Percentiles rank a stretch among this genome's conserved stretches.
Evolutionary conservation across 2,329 filamentous ascomycete genomes (phyloP).

Genomic region (Colletotrichum aenigma): DNA sequence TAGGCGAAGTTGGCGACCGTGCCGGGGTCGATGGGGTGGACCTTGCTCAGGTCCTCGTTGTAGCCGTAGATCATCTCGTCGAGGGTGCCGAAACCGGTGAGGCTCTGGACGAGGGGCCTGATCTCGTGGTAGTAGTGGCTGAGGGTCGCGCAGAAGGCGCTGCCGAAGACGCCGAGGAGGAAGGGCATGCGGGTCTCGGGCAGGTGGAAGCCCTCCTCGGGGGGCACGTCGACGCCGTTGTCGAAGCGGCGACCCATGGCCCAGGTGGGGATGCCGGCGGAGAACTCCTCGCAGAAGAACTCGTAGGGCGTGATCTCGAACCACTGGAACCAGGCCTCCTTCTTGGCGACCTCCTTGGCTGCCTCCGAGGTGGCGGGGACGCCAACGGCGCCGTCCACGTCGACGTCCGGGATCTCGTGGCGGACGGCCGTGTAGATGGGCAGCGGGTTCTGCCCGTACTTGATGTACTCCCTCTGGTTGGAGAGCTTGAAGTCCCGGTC

Average conservation of each 20-base stretch:
- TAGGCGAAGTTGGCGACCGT: slow-evolving; percentile 88
- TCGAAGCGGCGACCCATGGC: slow-evolving; percentile 85
- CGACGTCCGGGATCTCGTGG: slow-evolving; percentile 84
- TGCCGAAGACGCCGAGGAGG: slow-evolving; percentile 94
- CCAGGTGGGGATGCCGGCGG: slow-evolving; percentile 93
- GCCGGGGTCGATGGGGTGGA: slow-evolving; percentile 94
- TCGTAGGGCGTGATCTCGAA: slow-evolving; percentile 96
- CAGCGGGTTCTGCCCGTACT: slow-evolving; percentile 80
- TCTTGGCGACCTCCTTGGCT: slow-evolving; percentile 56
- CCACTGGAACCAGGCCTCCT: slow-evolving; percentile 95
- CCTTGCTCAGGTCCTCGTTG: slow-evolving; percentile 84
- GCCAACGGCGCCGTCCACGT: slow-evolving; percentile 42
- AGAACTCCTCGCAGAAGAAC: slow-evolving; percentile 91
- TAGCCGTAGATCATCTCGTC: slow-evolving; percentile 80
- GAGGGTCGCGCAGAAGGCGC: slow-evolving; percentile 92
- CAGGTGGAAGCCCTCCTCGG: slow-evolving; percentile 70
- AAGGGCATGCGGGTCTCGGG: slow-evolving; percentile 86
- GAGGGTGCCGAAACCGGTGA: slow-evolving; percentile 77
- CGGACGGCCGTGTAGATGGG: slow-evolving; percentile 96
- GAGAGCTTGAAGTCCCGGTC: slow-evolving; percentile 88
- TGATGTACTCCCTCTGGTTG: slow-evolving; percentile 78
- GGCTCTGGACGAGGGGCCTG: slow-evolving; percentile 76
- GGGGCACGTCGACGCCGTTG: slow-evolving; percentile 68
- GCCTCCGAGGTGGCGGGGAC: slow-evolving; percentile 43
- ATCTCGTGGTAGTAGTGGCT: slow-evolving; percentile 97